Evolutionary conservation across 208 protist species (phyloP), one percentile per base, ranked within the genome.

Genomic region (Trypanosoma scelopori): DNA sequence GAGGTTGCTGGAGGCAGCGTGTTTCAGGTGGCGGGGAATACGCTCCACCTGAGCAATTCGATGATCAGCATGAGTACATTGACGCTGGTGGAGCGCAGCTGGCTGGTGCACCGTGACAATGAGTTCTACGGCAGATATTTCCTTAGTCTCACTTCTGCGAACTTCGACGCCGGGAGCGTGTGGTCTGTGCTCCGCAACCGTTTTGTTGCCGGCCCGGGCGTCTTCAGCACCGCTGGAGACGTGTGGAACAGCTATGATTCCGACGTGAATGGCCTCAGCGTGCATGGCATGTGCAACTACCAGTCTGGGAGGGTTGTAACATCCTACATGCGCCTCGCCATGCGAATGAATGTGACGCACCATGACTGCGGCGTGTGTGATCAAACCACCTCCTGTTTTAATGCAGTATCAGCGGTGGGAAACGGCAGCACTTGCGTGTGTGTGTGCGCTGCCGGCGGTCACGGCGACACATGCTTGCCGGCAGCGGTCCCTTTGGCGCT

Each of bases 381-480:
- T 15, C 13, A 5, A 22, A 7, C 47, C 39, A 46, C 50, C 5
- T 43, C n/a, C 7, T 53, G 60, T 39, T 66, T 66, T 55, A 30
- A 1, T 47, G 32, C 60, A 27, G 23, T 22, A 30, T 20, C 60
- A 27, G 37, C 1, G 9, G 25, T 15, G 23, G 37, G 3, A 18
- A 50, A 11, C 42, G 28, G 20, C 16, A 45, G n/a, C 18, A 23
- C 37, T 3, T 67, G 61, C 27, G 28, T 1, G 23, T 65, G 46
- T 25, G 35, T 11, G 15, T 67, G 61, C 22, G 16, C 27, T 43
- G 27, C 5, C 3, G 49, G 32, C 9, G 35, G 61, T 42, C 25
- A 67, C 30, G 48, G 61, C 37, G 27, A 27, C 13, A 5, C 35
- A n/a, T 67, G 61, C 45, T n/a, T 67, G 27, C 61, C 61, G 45